A percentile compares a stretch with the other conserved stretches of the same genome.
Conservation (phyloP, 352 stramenopile species). For the Thraustochytrium sp. region DNA sequence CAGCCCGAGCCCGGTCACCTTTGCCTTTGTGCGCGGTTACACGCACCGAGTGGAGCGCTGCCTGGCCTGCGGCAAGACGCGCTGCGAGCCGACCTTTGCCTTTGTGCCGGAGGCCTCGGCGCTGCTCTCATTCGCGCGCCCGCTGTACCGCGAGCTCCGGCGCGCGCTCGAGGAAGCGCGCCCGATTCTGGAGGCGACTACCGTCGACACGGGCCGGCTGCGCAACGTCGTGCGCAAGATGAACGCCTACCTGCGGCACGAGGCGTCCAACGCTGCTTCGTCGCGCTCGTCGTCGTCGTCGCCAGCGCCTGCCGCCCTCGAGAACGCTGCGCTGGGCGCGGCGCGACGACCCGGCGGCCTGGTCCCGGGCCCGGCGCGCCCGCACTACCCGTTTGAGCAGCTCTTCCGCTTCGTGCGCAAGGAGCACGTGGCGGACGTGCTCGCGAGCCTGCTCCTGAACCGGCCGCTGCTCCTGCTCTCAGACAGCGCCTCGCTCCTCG, state of each 20-base stretch:
- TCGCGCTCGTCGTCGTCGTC: background rate
- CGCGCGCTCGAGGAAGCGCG: background rate
- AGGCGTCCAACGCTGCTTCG: background rate
- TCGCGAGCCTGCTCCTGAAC: slow-evolving; percentile 18
- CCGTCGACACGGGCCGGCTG: background rate
- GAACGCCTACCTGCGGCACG: background rate
- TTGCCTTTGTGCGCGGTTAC: slow-evolving; percentile 22
- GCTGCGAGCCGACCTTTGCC: slow-evolving; percentile 8
- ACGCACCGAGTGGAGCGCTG: background rate
- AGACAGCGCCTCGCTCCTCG: background rate
- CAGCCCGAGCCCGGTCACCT: background rate
- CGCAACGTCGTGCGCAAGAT: background rate
- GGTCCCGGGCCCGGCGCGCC: background rate
- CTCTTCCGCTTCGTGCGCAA: slow-evolving; percentile 31
- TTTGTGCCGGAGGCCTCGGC: background rate
- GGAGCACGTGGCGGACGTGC: slow-evolving; percentile 28
- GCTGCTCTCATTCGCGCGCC: background rate
- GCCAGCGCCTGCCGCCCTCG: too few species aligned
- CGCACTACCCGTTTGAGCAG: background rate
- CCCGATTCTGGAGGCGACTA: background rate
- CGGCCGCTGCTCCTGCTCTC: slow-evolving; percentile 12
- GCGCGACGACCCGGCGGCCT: too few species aligned
- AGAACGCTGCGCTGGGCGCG: too few species aligned
- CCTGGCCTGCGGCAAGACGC: background rate
- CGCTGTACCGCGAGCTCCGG: background rate